Conservation (phyloP, 2,329 filamentous ascomycete species). For the Colletotrichum sp. region DNA sequence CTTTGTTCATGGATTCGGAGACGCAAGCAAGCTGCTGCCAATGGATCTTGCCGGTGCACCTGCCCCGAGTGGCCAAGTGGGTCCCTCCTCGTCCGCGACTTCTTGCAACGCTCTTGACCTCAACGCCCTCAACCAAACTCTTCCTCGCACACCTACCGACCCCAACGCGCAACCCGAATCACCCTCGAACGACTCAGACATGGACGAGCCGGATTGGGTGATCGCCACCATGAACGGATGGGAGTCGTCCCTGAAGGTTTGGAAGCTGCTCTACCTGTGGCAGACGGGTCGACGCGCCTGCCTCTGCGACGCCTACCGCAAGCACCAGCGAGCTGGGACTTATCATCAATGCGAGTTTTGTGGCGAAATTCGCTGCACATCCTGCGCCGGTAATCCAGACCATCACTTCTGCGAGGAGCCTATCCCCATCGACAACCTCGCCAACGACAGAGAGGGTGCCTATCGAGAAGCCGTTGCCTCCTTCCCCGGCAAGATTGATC, state of each 20-base stretch:
- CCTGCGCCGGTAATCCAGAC: conserved; percentile 42
- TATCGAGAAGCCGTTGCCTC: neutral
- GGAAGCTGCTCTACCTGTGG: conserved; percentile 15
- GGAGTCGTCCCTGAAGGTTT: neutral
- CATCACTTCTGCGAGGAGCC: conserved; percentile 31
- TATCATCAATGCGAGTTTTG: conserved; percentile 36
- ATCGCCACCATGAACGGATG: neutral
- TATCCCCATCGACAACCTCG: neutral
- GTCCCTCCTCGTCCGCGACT: neutral
- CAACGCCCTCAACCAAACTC: neutral
- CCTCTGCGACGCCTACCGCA: conserved; percentile 35
- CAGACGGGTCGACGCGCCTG: conserved; percentile 35
- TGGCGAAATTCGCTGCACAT: conserved; percentile 37
- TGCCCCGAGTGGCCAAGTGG: neutral
- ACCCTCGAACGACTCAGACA: neutral
- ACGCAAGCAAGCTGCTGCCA: neutral
- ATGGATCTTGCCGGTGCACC: neutral
- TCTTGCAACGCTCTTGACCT: neutral
- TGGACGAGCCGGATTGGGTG: neutral
- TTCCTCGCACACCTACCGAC: neutral
- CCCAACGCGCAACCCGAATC: neutral
- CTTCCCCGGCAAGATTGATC: neutral
- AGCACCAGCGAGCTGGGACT: conserved; percentile 29
- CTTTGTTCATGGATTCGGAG: neutral
- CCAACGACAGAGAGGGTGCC: neutral